Base-by-base conservation (phyloP, 2,329 filamentous ascomycete species). In the Colletotrichum sp. region DNA sequence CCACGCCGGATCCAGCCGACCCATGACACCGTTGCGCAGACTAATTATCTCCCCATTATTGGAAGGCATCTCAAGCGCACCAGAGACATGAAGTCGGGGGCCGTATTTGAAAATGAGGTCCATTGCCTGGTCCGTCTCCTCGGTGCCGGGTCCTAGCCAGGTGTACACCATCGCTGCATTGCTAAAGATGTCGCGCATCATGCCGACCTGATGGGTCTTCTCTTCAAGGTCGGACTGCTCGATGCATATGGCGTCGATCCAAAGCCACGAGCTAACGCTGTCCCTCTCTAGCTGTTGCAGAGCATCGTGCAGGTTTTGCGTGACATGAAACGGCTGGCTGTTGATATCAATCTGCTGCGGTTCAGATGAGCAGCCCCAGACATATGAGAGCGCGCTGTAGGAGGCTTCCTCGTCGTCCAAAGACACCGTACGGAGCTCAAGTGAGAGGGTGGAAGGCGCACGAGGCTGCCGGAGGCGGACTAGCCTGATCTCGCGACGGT, bases 181-280 rank as follows among this genome's bases (percentile, higher is more conserved):
- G 18, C 55, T 26, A 18, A 74, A 80, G n/a, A 81, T 72, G 18
- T 48, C 13, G 2, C 71, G 63, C 79, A 81, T 80, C 8, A 72
- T 24, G 9, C 59, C 32, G 12, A 81, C 76, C 60, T 79, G 77
- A 12, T 61, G 73, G 7, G 9, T 77, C 55, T 80, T 80, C 43
- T 82, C 80, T 3, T 63, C 43, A 3, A 71, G 2, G 39, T 80
- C 61, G 0, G 67, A 15, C 67, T 81, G 80, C 9, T 78, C 57
- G 32, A 81, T 79, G 30, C 79, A 80, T 36, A 80, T 72, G 2
- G 76, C 74, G 61, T 80, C 80, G 7, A 79, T 52, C 80, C 80
- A 81, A 3, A 81, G 55, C 65, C 59, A 76, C 2, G n/a, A n/a
- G n/a, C n/a, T n/a, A n/a, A n/a, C n/a, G n/a, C n/a, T n/a, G n/a